phyloP scores from a whole-genome alignment of 495 filamentous ascomycete genomes.

The Daldinia grandis region DNA sequence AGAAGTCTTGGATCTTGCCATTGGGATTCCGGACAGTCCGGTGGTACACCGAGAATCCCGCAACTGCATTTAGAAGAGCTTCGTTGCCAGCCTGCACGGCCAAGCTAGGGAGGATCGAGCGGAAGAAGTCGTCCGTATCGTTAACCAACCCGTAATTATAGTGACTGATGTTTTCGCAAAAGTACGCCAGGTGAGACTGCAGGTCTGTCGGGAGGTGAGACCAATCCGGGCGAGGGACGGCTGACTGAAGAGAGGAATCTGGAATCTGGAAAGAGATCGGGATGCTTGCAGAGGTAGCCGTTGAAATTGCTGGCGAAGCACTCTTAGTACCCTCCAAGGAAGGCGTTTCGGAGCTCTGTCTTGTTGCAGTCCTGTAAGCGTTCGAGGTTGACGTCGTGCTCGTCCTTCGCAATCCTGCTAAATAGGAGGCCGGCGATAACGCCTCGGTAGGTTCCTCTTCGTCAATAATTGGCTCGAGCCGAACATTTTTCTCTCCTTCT shows the following conservation, averaged over 20 bases:
- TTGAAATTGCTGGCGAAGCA: conserved; percentile 59
- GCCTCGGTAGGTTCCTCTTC: conserved; percentile 62
- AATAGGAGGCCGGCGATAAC: conserved; percentile 46
- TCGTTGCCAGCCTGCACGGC: conserved; percentile 74
- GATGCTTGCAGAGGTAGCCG: conserved; percentile 47
- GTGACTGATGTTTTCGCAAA: conserved; percentile 74
- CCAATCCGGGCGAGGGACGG: conserved; percentile 50
- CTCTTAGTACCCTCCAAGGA: conserved; percentile 59
- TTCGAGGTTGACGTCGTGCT: conserved; percentile 56
- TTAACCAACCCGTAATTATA: conserved; percentile 82
- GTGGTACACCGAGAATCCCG: conserved; percentile 92
- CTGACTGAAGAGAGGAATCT: conserved; percentile 38
- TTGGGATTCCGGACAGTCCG: conserved; percentile 71
- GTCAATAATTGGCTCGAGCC: conserved; percentile 70
- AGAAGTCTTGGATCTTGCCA: conserved; percentile 79
- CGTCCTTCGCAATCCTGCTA: conserved; percentile 51
- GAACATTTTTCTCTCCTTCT: conserved; percentile 58
- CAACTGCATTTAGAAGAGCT: conserved; percentile 85
- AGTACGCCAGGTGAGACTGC: conserved; percentile 81
- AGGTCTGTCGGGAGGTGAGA: conserved; percentile 70
- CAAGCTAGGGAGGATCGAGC: conserved; percentile 70
- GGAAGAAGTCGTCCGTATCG: conserved; percentile 74
- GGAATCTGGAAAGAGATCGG: conserved; percentile 44
- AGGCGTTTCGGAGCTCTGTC: conserved; percentile 61
- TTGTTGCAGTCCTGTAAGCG: conserved; percentile 42